These are phyloP conservation scores for Huntiella abstrusa DNA, from an alignment of 2,329 filamentous ascomycete genomes.

Conservation along the genomic window DNA sequence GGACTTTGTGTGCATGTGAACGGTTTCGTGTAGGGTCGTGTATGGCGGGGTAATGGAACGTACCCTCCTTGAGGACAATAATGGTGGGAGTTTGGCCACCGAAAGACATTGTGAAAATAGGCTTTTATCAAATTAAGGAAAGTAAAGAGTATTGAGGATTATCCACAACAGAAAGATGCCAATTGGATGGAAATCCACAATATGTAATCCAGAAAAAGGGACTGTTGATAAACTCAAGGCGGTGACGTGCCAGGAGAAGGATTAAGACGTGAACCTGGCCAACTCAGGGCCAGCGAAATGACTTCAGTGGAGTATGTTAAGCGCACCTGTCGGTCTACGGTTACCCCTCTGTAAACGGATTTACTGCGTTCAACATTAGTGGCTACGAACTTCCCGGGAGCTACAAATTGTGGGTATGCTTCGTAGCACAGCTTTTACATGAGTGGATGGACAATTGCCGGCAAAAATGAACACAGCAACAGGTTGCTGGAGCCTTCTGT, in stretches of 20 bases:
- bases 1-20: too few relatives aligned
- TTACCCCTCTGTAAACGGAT: too few relatives aligned
- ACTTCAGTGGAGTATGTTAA: too few relatives aligned
- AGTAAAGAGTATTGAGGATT: neutral
- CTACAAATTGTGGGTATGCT: constrained; percentile 1
- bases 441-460: too few relatives aligned
- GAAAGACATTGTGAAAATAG: constrained; percentile 57
- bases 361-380: too few relatives aligned
- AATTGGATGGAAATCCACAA: neutral
- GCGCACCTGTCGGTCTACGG: too few relatives aligned
- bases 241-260: constrained; percentile 9
- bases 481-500: constrained; percentile 9
- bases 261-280: constrained; percentile 6
- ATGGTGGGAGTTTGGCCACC: constrained; percentile 95
- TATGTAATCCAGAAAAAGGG: neutral
- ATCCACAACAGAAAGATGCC: neutral
- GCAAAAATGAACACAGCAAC: neutral
- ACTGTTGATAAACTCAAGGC: constrained; percentile 7
- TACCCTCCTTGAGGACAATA: constrained; percentile 93
- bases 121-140: neutral
- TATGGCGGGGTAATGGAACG: constrained; percentile 27
- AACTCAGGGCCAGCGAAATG: neutral
- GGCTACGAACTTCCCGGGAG: too few relatives aligned
- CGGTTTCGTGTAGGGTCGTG: neutral
- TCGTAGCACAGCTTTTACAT: too few relatives aligned